Evolutionary conservation across 768 basidiomycete species (phyloP), one percentile per base, ranked within the genome.

Genomic region (Boletellus sp.): DNA sequence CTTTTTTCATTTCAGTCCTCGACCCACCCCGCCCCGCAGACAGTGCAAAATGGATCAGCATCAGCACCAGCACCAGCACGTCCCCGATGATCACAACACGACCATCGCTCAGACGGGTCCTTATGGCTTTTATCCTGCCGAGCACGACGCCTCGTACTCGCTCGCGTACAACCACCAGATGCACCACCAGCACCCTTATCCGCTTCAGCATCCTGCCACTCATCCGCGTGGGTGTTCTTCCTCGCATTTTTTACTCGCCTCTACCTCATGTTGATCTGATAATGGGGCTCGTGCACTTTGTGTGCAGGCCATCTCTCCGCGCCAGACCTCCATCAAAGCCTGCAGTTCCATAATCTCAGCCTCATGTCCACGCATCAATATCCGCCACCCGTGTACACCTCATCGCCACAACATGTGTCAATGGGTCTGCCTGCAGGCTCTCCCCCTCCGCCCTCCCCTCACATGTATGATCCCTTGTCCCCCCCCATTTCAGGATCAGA

Each of bases 401-500:
- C 70, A 67, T 68, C 70, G 70, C 77, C 79, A 74, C 85, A 83
- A 78, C 85, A 85, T 85, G 84, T 78, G 62, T 67, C 64, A 65
- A 74, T 85, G 75, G 80, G 77, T 50, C 71, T 84, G 68, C 73
- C 81, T 70, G 74, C 76, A 62, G 82, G 70, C 62, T 72, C 88
- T 59, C 85, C 89, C 64, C 84, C 88, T 64, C 83, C 83, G 61
- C 80, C 84, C 59, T 85, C 85, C 55, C 81, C 86, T 70, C 79
- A 84, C 73, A 79, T 87, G 72, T 90, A 90, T 71, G 87, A 87
- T 74, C 84, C 88, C 67, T 74, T 90, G 61, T 89, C 87, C 49
- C 89, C 89, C 67, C 87, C 85, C 72, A 76, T 89, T 66, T 90
- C 88, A 75, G 88, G 88, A 74, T 90, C 89, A 73, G 89, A 91